Evolutionary conservation across 2,329 filamentous ascomycete species (phyloP), one percentile per base, ranked within the genome.

Genomic region (Malbranchea zuffiana): DNA sequence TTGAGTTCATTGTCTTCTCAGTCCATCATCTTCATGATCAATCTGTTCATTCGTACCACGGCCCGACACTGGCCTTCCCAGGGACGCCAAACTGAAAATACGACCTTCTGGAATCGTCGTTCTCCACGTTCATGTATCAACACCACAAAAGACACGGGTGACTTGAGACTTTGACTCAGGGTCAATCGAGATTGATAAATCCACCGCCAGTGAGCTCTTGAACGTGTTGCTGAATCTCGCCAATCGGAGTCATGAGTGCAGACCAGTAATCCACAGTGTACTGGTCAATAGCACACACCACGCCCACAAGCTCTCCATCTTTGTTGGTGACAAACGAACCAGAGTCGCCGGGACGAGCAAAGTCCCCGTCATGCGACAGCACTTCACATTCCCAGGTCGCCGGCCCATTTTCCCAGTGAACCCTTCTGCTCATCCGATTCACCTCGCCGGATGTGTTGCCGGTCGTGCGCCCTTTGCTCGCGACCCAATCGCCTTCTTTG

Each of bases 151-250:
- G n/a, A n/a, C n/a, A n/a, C n/a, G n/a, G n/a, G n/a, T n/a, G n/a
- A n/a, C n/a, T n/a, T n/a, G n/a, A n/a, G n/a, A n/a, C n/a, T n/a
- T n/a, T n/a, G n/a, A n/a, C n/a, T n/a, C n/a, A n/a, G n/a, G n/a
- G n/a, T 34, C 11, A 35, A 16, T 28, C 23, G 2, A 35, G 15
- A 18, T 24, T 35, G 6, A 35, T 13, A 28, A 29, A 36, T 2
- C 33, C 33, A 7, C 33, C 33, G 16, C 21, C 6, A 6, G 33
- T 36, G 16, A 28, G 13, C 13, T 36, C 33, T n/a, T 28, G 27
- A 18, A 36, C 16, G 15, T 28, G 13, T 15, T 27, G 24, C 21
- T 36, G 33, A 3, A 36, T 36, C 13, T 7, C 12, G 21, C n/a
- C 15, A 3, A 36, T 16, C 6, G 33, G 23, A 1, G 24, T 36